These are phyloP conservation scores for Fusarium begoniae DNA, from an alignment of 2,329 filamentous ascomycete species.

Conservation along the genomic window DNA sequence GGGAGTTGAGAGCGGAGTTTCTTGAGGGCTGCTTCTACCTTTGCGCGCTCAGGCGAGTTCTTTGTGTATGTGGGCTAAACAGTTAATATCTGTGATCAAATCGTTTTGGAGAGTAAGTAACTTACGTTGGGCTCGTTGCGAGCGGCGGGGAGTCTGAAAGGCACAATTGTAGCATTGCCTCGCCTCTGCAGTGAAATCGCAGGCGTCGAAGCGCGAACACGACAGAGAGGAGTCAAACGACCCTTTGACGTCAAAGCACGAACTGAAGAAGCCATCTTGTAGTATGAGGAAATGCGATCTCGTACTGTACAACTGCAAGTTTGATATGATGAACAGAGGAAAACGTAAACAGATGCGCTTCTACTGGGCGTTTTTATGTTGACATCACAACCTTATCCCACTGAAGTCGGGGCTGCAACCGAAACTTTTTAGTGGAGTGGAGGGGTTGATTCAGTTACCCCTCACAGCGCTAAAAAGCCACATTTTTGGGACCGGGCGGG, in stretches of 20 bases:
- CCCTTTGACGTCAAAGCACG: conserved; percentile 32
- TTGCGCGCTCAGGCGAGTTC: conserved; percentile 43
- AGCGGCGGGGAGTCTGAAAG: conserved; percentile 45
- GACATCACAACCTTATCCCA: neutral
- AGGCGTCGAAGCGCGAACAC: conserved; percentile 19
- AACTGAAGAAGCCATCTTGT: conserved; percentile 34
- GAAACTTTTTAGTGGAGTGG: conserved; percentile 13
- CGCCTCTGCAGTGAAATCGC: conserved; percentile 34
- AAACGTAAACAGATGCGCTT: neutral
- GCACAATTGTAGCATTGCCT: conserved; percentile 38
- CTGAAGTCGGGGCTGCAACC: conserved; percentile 13
- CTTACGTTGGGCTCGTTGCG: conserved; percentile 48
- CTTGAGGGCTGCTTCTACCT: conserved; percentile 44
- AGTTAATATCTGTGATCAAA: accelerated
- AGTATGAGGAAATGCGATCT: neutral
- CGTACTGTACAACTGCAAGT: conserved; percentile 2
- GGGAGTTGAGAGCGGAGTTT: conserved; percentile 46
- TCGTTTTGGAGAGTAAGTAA: accelerated
- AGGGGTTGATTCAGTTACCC: conserved; percentile 6
- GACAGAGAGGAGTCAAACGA: conserved; percentile 25
- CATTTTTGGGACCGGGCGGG: neutral
- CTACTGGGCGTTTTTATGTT: conserved; percentile 24
- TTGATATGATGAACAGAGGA: neutral
- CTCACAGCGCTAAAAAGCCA: conserved; percentile 7
- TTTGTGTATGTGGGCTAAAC: conserved; percentile 44